Evolutionary conservation across 129 eudicot genomes (phyloP), one percentile per base, ranked within the genome.

Genomic region (Flaveria linearis): DNA sequence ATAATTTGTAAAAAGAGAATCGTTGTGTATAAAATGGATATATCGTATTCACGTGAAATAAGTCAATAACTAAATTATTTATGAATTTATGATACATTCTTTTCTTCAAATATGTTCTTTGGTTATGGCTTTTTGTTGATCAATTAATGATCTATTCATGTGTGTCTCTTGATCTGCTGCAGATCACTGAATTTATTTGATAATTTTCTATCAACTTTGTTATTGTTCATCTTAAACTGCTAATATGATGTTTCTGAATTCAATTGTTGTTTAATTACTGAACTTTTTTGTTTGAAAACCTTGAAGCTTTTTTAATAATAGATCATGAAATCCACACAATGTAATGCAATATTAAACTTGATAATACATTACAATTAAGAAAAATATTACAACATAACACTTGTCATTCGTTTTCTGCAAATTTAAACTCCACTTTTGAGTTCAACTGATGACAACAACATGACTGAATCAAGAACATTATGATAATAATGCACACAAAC

Each of bases 401-500:
- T 55, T 53, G 56, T 30, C 76, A 65, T 47, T 56, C 51, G 5
- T 56, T 51, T 70, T 43, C 41, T 76, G 71, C 83, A 66, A 66
- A 73, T 74, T 73, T 17, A 72, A 33, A 55, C 83, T 43, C 64
- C 74, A 64, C 62, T 65, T 65, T 80, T 39, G 42, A 45, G 47
- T 73, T 64, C 33, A 43, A 58, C 26, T 66, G 74, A 36, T 73
- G 66, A 73, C 66, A 33, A 63, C 33, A 28, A 50, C 71, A 72
- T 71, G 66, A 69, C 72, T 55, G 18, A 71, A 74, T 75, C 52
- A 68, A 43, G 50, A 79, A 67, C 78, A 70, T 46, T 75, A 65
- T 76, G 41, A 58, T 39, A 69, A 58, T 74, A 73, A 82, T 76
- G 72, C 67, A 79, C 74, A 82, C 83, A 66, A 58, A 64, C 64